Evolutionary conservation across 495 filamentous ascomycete species (phyloP), one percentile per base, ranked within the genome.

Genomic region (Margaritispora aquatica): DNA sequence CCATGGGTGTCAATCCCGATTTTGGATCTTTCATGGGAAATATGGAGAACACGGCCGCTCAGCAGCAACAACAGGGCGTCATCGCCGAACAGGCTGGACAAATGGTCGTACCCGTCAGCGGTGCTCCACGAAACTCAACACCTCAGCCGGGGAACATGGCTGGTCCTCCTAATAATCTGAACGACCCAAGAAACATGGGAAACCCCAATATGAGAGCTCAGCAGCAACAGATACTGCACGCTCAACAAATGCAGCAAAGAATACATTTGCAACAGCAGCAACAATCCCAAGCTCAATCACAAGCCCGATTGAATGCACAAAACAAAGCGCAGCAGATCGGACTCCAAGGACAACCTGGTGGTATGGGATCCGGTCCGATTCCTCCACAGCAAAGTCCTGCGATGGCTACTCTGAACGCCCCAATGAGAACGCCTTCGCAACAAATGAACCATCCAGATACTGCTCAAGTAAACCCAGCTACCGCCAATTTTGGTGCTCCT

Each of bases 371-470:
- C 51, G 76, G 70, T 0, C 69, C 70, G 11, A 69, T 75, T 13
- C 68, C 70, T 15, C 69, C 75, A 19, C 77, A 78, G 8, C 80
- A 79, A 56, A 80, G 77, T 55, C 80, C 80, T 8, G 74, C 70
- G 0, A 77, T 81, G 77, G 70, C 69, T 46, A 77, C 75, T 1
- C 54, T 80, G 41, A 81, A 77, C 48, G 70, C 76, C 1, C 78
- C 78, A 15, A 38, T 68, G 26, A 70, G 71, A 22, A 73, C 74
- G 22, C 71, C 76, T 13, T 73, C 77, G 19, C 68, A 73, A 38
- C 69, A 73, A 38, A 75, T 76, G 71, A 68, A 41, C 63, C 69
- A 61, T 58, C 64, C 55, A 57, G 69, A 63, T 54, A 26, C 24
- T 7, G 24, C 67, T 19, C 72, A 70, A 41, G 66, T 71, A 50